Percentiles rank a stretch among this genome's conserved stretches.
These are phyloP conservation scores for Larix sibirica DNA, from an alignment of 83 land plant genomes.

Conservation along the genomic window DNA sequence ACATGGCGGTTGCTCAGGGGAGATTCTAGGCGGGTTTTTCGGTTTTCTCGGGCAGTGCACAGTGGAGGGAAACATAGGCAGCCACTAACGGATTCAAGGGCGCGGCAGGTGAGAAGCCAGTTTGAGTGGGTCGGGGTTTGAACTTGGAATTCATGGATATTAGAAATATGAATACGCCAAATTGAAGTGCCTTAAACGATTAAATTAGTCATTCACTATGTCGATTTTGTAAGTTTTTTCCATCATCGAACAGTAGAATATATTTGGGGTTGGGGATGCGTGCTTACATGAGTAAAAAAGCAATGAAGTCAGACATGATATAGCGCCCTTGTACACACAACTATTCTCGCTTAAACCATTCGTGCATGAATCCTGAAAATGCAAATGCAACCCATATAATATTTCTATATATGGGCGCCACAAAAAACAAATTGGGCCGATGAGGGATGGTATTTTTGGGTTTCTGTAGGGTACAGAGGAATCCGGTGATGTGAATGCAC, in stretches of 20 bases:
- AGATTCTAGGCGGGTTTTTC: slow-evolving; percentile 15
- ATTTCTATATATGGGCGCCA: neutral
- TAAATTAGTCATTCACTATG: neutral
- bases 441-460: neutral
- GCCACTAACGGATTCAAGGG: too few relatives aligned
- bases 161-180: neutral
- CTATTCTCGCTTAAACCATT: neutral
- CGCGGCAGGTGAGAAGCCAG: neutral
- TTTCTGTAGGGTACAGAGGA: slow-evolving; percentile 5
- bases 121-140: neutral
- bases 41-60: slow-evolving; percentile 22
- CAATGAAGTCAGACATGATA: slow-evolving; percentile 7
- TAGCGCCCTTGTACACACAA: neutral
- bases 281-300: neutral
- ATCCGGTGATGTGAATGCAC: slow-evolving; percentile 7
- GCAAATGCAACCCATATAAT: neutral
- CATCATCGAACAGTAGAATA: neutral
- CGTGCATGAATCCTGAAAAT: neutral
- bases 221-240: neutral
- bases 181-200: neutral
- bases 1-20: too few relatives aligned
- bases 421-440: neutral
- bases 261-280: too few relatives aligned
- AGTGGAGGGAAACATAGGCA: neutral
- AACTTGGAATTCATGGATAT: neutral